These are phyloP conservation scores for Trametes cingulata DNA, from an alignment of 768 basidiomycete genomes.

Conservation along the genomic window DNA sequence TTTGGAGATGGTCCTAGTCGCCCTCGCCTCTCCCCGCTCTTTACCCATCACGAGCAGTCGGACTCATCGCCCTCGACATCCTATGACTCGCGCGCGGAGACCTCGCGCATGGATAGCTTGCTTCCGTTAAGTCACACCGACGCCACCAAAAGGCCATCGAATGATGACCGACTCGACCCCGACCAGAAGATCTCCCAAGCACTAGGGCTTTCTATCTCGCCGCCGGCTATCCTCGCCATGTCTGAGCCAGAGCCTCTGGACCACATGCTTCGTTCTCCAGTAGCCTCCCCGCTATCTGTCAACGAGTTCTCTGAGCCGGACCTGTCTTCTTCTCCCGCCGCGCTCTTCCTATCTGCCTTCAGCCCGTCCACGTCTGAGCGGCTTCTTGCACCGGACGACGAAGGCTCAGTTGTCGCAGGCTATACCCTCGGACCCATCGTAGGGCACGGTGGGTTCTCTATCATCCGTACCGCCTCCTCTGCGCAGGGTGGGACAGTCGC, in stretches of 20 bases:
- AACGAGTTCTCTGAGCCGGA: slow-evolving; percentile 13
- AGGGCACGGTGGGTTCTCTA: slow-evolving; percentile 81
- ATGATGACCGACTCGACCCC: slow-evolving; percentile 1
- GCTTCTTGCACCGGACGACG: slow-evolving; percentile 51
- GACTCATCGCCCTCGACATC: background rate
- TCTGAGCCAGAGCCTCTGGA: slow-evolving; percentile 19
- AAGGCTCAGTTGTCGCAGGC: slow-evolving; percentile 65
- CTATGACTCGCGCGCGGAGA: background rate
- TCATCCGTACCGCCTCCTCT: slow-evolving; percentile 68
- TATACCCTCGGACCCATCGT: slow-evolving; percentile 78
- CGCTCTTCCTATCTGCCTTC: slow-evolving; percentile 72
- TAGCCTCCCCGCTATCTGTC: slow-evolving; percentile 5
- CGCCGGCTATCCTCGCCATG: background rate
- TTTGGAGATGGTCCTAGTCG: slow-evolving; percentile 7
- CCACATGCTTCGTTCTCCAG: slow-evolving; percentile 1
- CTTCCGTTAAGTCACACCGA: background rate
- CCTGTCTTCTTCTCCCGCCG: slow-evolving; percentile 61
- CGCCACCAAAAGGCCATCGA: background rate
- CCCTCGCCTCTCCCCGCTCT: background rate
- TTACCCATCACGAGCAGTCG: background rate
- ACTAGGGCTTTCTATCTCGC: slow-evolving; percentile 11
- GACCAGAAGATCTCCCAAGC: slow-evolving; percentile 21
- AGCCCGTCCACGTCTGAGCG: slow-evolving; percentile 36
- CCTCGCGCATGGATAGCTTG: too few relatives aligned
- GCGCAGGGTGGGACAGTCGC: slow-evolving; percentile 68